Evolutionary conservation across 768 basidiomycete genomes (phyloP), one percentile per base, ranked within the genome.

Genomic region (Boletus speciosus): DNA sequence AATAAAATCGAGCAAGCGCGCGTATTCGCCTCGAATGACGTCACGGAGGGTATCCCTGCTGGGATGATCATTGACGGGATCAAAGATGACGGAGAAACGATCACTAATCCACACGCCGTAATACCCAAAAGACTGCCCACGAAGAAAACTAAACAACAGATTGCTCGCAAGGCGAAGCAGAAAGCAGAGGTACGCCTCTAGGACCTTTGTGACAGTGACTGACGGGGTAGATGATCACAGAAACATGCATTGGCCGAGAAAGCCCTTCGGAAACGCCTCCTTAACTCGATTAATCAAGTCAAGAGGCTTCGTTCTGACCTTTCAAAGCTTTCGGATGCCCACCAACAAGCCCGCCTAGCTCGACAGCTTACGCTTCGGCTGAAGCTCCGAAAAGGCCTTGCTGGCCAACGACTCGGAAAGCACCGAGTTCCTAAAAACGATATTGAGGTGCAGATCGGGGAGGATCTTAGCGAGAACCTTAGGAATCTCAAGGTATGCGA

Each of bases 361-460:
- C 79, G 79, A 16, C 78, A 76, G 23, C 65, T 74, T 2, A 74
- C 73, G 1, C 59, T 74, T 58, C 65, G 73, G 49, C 76, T 84
- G 55, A 83, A 78, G 56, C 69, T 86, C 45, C 81, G 76, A 63
- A 74, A 71, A 38, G 91, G 93, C 8, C 67, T 93, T 12, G 82
- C 76, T 0, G 94, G 94, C 0, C 79, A 82, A 68, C 82, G 79
- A 62, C 64, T 97, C 0, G 95, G 95, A 8, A 94, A 85, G 67
- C 85, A 95, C 62, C 78, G 77, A 36, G 86, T 95, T 0, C 83
- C 82, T 1, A 82, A 81, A 60, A 79, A 75, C 14, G 75, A 78
- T 34, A 78, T 94, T 5, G 89, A 86, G 42, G 93, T 98, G 15
- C 94, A 97, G 71, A 78, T 96, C 0, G 91, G 91, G 2, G 94